These are phyloP conservation scores for Poterioochromonas sp. DNA, from an alignment of 352 stramenopile species.

Conservation along the genomic window DNA sequence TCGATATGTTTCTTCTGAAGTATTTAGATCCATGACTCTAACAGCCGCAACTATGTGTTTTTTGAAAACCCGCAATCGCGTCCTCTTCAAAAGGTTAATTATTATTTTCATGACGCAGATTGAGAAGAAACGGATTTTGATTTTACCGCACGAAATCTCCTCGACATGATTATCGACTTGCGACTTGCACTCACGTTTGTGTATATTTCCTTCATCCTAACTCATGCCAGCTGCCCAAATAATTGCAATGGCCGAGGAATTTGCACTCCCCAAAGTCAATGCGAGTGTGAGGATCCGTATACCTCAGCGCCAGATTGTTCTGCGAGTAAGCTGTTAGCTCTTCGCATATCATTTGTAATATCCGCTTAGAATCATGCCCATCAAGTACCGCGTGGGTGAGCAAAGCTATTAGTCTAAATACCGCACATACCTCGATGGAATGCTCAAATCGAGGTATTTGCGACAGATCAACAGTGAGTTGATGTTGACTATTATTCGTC, in stretches of 20 bases:
- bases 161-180: too few relatives aligned
- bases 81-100: too few relatives aligned
- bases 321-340: background rate
- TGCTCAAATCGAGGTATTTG: constrained; percentile 30
- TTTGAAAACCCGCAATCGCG: too few relatives aligned
- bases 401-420: background rate
- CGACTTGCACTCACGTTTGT: too few relatives aligned
- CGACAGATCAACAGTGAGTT: background rate
- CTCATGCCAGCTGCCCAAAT: background rate
- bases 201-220: too few relatives aligned
- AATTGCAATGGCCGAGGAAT: background rate
- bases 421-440: background rate
- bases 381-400: background rate
- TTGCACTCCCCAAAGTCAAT: constrained; percentile 4
- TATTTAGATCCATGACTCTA: too few relatives aligned
- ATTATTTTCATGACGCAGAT: too few relatives aligned
- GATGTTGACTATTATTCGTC: background rate
- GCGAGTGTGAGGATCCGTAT: background rate
- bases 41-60: too few relatives aligned
- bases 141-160: too few relatives aligned
- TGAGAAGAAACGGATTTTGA: too few relatives aligned
- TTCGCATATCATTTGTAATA: background rate
- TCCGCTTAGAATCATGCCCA: background rate
- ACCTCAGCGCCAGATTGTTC: constrained; percentile 22
- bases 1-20: too few relatives aligned